These are phyloP conservation scores for Hyparrhenia diplandra DNA, from an alignment of 176 grass and related monocot genomes.

Conservation along the genomic window DNA sequence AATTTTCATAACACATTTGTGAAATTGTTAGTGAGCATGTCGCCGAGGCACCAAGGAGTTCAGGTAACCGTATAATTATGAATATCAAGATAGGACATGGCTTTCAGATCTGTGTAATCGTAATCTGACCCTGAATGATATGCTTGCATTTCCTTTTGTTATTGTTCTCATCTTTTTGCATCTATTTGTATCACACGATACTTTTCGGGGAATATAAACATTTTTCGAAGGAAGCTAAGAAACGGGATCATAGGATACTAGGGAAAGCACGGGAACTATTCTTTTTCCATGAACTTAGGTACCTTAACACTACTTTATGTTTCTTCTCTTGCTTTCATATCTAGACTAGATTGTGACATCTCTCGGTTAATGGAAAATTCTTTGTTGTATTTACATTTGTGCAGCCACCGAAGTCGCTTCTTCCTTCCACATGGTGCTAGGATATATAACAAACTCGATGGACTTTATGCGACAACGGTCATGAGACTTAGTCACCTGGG, in stretches of 20 bases:
- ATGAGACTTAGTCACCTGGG: no score
- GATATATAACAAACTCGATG: slow-evolving; percentile 98
- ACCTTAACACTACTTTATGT: slow-evolving; percentile 13
- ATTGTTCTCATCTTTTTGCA: background rate
- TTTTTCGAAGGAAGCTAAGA: slow-evolving; percentile 87
- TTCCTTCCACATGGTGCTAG: slow-evolving; percentile 88
- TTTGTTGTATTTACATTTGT: slow-evolving; percentile 25
- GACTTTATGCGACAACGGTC: slow-evolving; percentile 73
- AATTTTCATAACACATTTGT: background rate
- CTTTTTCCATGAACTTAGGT: slow-evolving; percentile 99
- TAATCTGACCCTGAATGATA: background rate
- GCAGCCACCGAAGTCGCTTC: slow-evolving; percentile 91
- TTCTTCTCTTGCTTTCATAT: background rate
- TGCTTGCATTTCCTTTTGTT: background rate
- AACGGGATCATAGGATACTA: slow-evolving; percentile 87
- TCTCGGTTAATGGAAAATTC: background rate
- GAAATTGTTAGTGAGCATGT: background rate
- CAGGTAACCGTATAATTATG: background rate
- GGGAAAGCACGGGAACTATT: slow-evolving; percentile 90
- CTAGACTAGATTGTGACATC: background rate
- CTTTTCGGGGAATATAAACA: slow-evolving; percentile 82
- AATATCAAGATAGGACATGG: background rate
- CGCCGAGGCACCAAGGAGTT: background rate
- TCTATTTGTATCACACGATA: background rate
- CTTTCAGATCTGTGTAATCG: background rate